phyloP scores from a whole-genome alignment of 495 filamentous ascomycete species.

The Annulohypoxylon moriforme region DNA sequence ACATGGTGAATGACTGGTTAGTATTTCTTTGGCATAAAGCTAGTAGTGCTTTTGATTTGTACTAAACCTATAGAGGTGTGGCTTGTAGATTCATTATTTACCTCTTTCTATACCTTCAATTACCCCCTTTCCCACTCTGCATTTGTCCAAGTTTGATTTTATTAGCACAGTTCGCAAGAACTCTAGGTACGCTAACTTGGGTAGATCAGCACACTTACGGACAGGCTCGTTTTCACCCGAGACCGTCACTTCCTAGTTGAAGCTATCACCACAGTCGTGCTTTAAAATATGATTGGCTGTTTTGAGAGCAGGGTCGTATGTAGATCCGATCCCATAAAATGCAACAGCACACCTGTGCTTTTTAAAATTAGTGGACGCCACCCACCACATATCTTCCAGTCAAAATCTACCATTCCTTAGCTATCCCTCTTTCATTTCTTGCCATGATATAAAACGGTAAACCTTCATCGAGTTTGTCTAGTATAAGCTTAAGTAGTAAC shows the following conservation, averaged over 20 bases:
- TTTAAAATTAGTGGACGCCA: not conserved
- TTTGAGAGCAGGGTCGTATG: not conserved
- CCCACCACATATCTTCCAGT: not conserved
- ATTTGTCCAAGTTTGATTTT: too few relatives aligned
- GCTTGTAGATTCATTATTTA: too few relatives aligned
- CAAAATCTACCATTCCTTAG: too few relatives aligned
- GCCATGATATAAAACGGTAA: too few relatives aligned
- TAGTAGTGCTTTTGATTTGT: not conserved
- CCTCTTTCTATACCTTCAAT: too few relatives aligned
- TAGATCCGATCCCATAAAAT: not conserved
- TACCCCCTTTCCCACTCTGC: too few relatives aligned
- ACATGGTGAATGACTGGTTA: not conserved
- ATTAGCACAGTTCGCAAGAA: too few relatives aligned
- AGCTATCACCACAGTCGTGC: conserved; percentile 17
- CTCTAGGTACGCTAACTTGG: too few relatives aligned
- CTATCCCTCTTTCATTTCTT: too few relatives aligned
- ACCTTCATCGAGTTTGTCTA: too few relatives aligned
- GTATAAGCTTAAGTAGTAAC: too few relatives aligned
- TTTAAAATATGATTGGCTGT: conserved; percentile 2
- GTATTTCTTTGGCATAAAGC: not conserved
- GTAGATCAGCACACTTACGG: not conserved
- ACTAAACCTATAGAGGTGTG: not conserved
- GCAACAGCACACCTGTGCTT: conserved; percentile 14
- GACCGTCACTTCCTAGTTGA: not conserved
- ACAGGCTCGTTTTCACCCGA: not conserved